phyloP scores from a whole-genome alignment of 108 stramenopile species.

The Fistulifera pelliculosa region DNA sequence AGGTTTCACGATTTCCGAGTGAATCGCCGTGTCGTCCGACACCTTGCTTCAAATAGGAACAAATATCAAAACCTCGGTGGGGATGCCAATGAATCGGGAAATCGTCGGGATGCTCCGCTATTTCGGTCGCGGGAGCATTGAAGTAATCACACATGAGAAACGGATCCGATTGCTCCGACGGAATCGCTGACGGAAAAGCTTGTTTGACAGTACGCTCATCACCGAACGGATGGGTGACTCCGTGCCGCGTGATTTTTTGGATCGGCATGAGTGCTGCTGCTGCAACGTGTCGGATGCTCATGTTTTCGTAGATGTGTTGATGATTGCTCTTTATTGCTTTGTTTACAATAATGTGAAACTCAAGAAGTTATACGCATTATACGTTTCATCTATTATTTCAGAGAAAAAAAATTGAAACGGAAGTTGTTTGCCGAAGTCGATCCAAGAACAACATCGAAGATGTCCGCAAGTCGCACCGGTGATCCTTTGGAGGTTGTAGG shows the following conservation, averaged over 20 bases:
- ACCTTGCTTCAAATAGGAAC: constrained; percentile 30
- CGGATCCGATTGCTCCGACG: constrained; percentile 30
- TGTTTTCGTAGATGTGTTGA: too few relatives aligned
- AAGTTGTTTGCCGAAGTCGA: too few relatives aligned
- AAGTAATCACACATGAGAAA: constrained; percentile 68
- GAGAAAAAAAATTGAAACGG: too few relatives aligned
- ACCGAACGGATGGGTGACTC: constrained; percentile 43
- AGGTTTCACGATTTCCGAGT: constrained; percentile 47
- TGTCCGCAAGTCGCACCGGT: too few relatives aligned
- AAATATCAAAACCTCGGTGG: constrained; percentile 48
- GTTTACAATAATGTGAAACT: too few relatives aligned
- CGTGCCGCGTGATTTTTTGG: constrained; percentile 17
- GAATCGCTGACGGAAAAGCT: constrained; percentile 37
- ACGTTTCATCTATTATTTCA: too few relatives aligned
- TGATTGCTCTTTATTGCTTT: too few relatives aligned
- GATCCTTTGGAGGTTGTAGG: too few relatives aligned
- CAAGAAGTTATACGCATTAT: too few relatives aligned
- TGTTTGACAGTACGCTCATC: constrained; percentile 46
- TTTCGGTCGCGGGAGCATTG: constrained; percentile 13
- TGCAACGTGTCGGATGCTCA: too few relatives aligned
- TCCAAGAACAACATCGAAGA: too few relatives aligned
- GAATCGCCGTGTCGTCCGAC: constrained; percentile 40
- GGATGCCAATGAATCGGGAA: constrained; percentile 57
- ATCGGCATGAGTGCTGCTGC: constrained; percentile 17
- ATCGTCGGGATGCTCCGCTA: constrained; percentile 24